Evolutionary conservation across 805 yeast genomes (phyloP), one percentile per base, ranked within the genome.

Genomic region (Blastobotrys robertii): DNA sequence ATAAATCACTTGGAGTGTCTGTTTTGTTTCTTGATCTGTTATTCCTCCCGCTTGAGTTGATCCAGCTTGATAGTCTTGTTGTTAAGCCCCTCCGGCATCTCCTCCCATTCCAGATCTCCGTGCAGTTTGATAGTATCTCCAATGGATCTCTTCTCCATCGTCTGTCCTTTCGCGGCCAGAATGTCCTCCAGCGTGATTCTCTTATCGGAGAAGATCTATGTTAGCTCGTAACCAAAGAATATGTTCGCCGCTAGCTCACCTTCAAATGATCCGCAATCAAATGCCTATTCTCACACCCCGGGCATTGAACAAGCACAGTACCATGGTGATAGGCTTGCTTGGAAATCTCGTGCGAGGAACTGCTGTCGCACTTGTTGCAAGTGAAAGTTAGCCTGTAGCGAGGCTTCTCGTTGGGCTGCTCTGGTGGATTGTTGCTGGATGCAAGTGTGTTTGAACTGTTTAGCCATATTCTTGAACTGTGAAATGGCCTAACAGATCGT

Each of bases 291-390:
- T 81, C 72, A 60, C 97, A 90, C 11, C 87, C 84, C 0, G 97
- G 97, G 59, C 97, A 90, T 55, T 85, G 86, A 16, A 90, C 81
- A 40, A 86, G 65, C 2, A 90, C 95, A 0, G 95, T 80, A 1
- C 97, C 97, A 8, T 70, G 66, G 10, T 81, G 76, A 59, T 90
- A 90, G 0, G 96, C 88, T 63, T 90, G 97, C 52, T 88, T 88
- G 4, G 95, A 82, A 56, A 90, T 81, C n/a, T 81, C 73, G 57
- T 90, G 97, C 3, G 87, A 77, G 0, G 96, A 86, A 44, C 97
- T 68, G 2, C 82, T 75, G 37, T 76, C 72, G 63, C 97, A 90
- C 50, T 77, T 76, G 59, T 87, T 90, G 64, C 97, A 90, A 0
- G 96, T 90, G 65, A 90, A 88, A 0, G 95, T 90, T 15, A 90